These are phyloP conservation scores for Pseudogymnoascus sp. DNA, from an alignment of 2,329 filamentous ascomycete genomes.

Conservation along the genomic window DNA sequence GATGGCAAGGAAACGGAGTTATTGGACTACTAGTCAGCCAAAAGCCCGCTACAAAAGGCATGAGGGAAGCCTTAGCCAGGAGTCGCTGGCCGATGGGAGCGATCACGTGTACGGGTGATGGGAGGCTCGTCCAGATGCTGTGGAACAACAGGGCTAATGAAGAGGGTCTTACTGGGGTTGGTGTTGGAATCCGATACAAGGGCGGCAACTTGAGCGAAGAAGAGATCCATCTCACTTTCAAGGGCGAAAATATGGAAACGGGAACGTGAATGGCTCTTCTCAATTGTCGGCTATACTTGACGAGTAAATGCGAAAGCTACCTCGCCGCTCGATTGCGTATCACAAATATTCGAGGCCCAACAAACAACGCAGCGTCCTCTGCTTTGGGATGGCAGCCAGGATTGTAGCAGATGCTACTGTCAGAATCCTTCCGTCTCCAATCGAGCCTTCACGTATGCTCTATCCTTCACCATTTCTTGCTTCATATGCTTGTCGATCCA, in stretches of 20 bases:
- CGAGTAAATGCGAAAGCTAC: not conserved
- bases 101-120: slow-evolving; percentile 50
- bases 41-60: slow-evolving; percentile 66
- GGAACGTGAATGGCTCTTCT: not conserved
- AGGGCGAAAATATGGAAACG: slow-evolving; percentile 31
- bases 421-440: not conserved
- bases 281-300: not conserved
- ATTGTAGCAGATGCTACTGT: not conserved
- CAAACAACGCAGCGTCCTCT: not conserved
- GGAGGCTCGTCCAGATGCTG: slow-evolving; percentile 56
- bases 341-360: not conserved
- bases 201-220: slow-evolving; percentile 25
- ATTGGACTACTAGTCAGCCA: slow-evolving; percentile 65
- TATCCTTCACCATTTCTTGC: not conserved
- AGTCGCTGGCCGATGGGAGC: slow-evolving; percentile 67
- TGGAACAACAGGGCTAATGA: slow-evolving; percentile 62
- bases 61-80: slow-evolving; percentile 61
- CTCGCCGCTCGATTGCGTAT: not conserved
- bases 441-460: not conserved
- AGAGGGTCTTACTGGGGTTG: slow-evolving; percentile 52
- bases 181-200: slow-evolving; percentile 40
- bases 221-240: slow-evolving; percentile 44
- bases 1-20: slow-evolving; percentile 59
- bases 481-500: slow-evolving; percentile 5
- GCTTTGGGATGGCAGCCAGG: not conserved